Conservation (phyloP, 2,329 filamentous ascomycete genomes). For the Nothophoma quercina region DNA sequence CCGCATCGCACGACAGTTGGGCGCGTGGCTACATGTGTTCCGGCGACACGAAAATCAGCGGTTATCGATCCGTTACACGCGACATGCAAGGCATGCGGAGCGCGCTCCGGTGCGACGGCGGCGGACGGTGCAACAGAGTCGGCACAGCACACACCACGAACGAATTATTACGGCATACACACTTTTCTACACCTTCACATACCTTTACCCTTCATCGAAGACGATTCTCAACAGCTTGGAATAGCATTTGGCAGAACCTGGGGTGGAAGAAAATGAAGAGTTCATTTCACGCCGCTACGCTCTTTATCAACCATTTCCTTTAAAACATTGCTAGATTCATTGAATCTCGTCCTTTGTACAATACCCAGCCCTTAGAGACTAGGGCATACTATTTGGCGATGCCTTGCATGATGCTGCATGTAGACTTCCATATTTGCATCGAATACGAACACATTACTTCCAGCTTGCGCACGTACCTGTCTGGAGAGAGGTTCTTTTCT, state of each 20-base stretch:
- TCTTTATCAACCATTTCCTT: conserved; percentile 9
- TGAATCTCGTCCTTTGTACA: conserved; percentile 9
- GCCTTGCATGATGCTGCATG: conserved; percentile 1
- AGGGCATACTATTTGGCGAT: background rate
- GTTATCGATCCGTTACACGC: conserved; percentile 9
- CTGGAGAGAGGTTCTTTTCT: no score
- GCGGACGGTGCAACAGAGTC: conserved; percentile 1
- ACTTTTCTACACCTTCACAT: conserved; percentile 8
- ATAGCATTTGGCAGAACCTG: conserved; percentile 9
- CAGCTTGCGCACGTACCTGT: no score
- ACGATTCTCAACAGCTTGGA: background rate
- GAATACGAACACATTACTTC: conserved; percentile 1
- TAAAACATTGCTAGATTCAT: no score
- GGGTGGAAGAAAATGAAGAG: no score
- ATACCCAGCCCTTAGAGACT: conserved; percentile 13
- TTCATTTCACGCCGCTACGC: conserved; percentile 12
- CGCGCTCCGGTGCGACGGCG: conserved; percentile 3
- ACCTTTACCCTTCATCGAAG: background rate
- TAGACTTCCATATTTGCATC: conserved; percentile 5
- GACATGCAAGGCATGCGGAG: conserved; percentile 5
- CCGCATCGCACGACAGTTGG: conserved; percentile 2
- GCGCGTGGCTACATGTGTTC: conserved; percentile 12
- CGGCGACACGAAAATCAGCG: background rate
- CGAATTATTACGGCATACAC: conserved; percentile 13
- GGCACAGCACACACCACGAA: conserved; percentile 4